phyloP scores from a whole-genome alignment of 176 grass and related monocot genomes.

The Themeda triandra region DNA sequence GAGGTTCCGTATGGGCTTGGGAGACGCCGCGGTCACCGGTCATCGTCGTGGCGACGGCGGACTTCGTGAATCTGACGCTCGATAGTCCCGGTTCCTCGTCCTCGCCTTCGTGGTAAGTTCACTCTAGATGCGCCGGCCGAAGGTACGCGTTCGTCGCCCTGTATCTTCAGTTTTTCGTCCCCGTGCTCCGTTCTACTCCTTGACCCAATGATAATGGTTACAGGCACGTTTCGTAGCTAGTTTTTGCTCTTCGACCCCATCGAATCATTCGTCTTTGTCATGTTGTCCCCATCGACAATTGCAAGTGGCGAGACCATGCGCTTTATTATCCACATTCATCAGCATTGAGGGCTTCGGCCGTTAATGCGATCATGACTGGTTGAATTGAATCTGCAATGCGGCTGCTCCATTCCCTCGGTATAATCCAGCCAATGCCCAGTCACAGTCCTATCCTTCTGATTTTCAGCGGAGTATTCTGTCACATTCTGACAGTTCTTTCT shows the following conservation, averaged over 20 bases:
- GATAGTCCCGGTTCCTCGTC: background rate
- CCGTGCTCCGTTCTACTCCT: background rate
- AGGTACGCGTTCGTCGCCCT: background rate
- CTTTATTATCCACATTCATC: background rate
- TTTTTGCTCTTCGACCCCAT: background rate
- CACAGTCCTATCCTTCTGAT: background rate
- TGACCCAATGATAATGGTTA: background rate
- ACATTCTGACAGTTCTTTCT: background rate
- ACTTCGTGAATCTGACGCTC: background rate
- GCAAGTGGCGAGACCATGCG: background rate
- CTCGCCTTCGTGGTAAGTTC: background rate
- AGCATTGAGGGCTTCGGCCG: background rate
- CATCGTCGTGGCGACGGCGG: background rate
- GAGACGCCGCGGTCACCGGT: background rate
- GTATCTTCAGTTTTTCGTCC: background rate
- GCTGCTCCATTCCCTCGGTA: background rate
- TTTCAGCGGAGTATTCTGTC: background rate
- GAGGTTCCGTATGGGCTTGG: background rate
- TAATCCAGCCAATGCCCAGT: background rate
- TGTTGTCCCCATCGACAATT: background rate
- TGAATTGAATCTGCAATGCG: background rate
- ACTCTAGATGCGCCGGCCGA: background rate
- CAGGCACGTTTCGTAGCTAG: background rate
- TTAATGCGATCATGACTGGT: background rate
- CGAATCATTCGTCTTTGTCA: background rate